Evolutionary conservation across 352 stramenopile species (phyloP), one percentile per base, ranked within the genome.

Genomic region (Pythium rhizo-oryzae): DNA sequence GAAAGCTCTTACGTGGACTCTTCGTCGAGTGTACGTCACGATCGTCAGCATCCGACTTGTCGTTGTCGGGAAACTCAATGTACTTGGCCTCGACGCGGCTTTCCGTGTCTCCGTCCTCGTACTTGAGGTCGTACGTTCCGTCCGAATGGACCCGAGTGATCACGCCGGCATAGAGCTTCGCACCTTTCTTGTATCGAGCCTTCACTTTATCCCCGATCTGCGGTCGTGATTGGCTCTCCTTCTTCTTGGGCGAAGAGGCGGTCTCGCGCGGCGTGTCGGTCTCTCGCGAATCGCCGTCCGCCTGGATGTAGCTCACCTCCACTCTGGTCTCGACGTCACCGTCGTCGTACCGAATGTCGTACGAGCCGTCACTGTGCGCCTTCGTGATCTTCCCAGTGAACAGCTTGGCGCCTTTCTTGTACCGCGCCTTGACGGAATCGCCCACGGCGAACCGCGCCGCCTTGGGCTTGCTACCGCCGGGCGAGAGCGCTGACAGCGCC

Each of bases 281-380:
- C 18, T 72, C 49, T 19, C 90, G 75, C 25, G 75, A 84, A 39
- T 90, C 79, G 0, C 83, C 70, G 47, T 89, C 58, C 1, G 15
- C 12, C 18, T 58, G 41, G 47, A 72, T 64, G 41, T 65, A 68
- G 6, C 11, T 51, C 41, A 25, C 25, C 0, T 74, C 67, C 28
- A 88, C 77, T 12, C 67, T 59, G 0, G 33, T 76, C 57, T 88
- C 84, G 19, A 76, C 70, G 33, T 91, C 80, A 24, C 82, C 87
- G 53, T 92, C 82, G 1, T 90, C 79, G 44, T 92, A 95, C 21
- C 67, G 18, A 59, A 95, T 59, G 41, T 91, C 84, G 59, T 80
- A 87, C 21, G 81, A 91, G 16, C 73, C 76, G 51, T 95, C 82
- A 12, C 60, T 62, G 64, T 93, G 75, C 0, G 76, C 71, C 11